Percentiles rank a stretch among this genome's conserved stretches.
Evolutionary conservation across 163 green algal species (phyloP).

Genomic region (Prototheca cutis): DNA sequence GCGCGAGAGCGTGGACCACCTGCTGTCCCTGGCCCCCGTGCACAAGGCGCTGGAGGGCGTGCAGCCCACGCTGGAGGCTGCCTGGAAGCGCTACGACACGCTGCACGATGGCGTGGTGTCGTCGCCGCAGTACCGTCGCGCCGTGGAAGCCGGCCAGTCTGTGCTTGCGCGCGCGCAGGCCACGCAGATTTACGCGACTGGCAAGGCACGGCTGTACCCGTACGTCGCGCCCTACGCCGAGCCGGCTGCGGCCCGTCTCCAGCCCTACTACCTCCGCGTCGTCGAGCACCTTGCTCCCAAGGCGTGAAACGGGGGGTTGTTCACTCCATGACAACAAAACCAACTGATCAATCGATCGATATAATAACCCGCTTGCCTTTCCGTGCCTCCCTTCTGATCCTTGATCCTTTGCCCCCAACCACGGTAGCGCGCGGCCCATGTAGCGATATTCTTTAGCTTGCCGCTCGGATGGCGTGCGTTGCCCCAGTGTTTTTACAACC

Average conservation of each 20-base stretch:
- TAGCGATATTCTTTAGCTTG: too few relatives aligned
- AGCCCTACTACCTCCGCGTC: conserved; percentile 3
- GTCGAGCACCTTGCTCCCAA: conserved; percentile 3
- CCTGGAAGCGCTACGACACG: conserved; percentile 22
- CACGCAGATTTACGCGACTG: conserved; percentile 15
- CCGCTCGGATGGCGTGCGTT: too few relatives aligned
- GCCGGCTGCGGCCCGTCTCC: conserved; percentile 10
- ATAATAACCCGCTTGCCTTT: too few relatives aligned
- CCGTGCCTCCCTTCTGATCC: too few relatives aligned
- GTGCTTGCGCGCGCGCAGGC: conserved; percentile 7
- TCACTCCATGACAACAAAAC: too few relatives aligned
- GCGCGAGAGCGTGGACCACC: conserved; percentile 21
- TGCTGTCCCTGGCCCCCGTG: conserved; percentile 27
- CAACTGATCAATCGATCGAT: too few relatives aligned
- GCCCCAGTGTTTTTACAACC: too few relatives aligned
- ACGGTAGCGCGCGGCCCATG: too few relatives aligned
- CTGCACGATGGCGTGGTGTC: conserved; percentile 33
- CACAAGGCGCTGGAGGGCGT: conserved; percentile 23
- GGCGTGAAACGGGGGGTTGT: too few relatives aligned
- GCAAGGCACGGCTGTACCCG: conserved; percentile 19
- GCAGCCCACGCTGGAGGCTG: conserved; percentile 29
- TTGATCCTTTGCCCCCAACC: too few relatives aligned
- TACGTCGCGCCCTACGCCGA: conserved; percentile 31
- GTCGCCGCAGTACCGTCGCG: conserved; percentile 22
- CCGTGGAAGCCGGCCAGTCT: neutral